Conservation (phyloP, 1,139 yeast species). For the Lodderomyces elongisporus region DNA sequence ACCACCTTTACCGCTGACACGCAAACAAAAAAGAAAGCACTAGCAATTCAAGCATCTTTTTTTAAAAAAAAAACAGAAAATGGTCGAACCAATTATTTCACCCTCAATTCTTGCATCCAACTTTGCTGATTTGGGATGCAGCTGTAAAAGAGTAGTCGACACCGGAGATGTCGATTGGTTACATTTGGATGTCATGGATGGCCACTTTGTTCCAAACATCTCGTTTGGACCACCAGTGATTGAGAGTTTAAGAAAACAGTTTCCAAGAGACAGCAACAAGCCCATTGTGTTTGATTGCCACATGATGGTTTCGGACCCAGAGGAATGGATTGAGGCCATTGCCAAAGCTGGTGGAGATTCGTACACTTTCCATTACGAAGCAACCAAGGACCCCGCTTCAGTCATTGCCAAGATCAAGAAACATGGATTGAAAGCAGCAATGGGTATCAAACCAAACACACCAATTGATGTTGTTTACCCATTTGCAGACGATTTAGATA, state of each 20-base stretch:
- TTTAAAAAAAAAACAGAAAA: too few relatives aligned
- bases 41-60: too few relatives aligned
- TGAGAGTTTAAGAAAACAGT: slow-evolving; percentile 65
- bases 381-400: slow-evolving; percentile 73
- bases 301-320: slow-evolving; percentile 97
- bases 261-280: slow-evolving; percentile 51
- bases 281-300: slow-evolving; percentile 91
- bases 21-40: too few relatives aligned
- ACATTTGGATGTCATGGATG: slow-evolving; percentile 98
- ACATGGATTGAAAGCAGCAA: slow-evolving; percentile 88
- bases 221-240: slow-evolving; percentile 92
- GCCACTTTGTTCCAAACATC: slow-evolving; percentile 95
- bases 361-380: slow-evolving; percentile 94
- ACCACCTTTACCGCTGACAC: too few relatives aligned
- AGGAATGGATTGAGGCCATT: slow-evolving; percentile 89
- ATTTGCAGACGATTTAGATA: slow-evolving; percentile 72
- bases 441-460: slow-evolving; percentile 93
- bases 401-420: slow-evolving; percentile 71
- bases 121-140: slow-evolving; percentile 82
- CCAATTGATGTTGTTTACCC: slow-evolving; percentile 80
- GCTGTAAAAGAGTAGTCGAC: slow-evolving; percentile 74
- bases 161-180: slow-evolving; percentile 84
- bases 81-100: slow-evolving; percentile 85
- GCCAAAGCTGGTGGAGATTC: slow-evolving; percentile 96
- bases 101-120: slow-evolving; percentile 96